Conservation (phyloP, 176 grass and related monocot genomes). For the Avena eriantha region DNA sequence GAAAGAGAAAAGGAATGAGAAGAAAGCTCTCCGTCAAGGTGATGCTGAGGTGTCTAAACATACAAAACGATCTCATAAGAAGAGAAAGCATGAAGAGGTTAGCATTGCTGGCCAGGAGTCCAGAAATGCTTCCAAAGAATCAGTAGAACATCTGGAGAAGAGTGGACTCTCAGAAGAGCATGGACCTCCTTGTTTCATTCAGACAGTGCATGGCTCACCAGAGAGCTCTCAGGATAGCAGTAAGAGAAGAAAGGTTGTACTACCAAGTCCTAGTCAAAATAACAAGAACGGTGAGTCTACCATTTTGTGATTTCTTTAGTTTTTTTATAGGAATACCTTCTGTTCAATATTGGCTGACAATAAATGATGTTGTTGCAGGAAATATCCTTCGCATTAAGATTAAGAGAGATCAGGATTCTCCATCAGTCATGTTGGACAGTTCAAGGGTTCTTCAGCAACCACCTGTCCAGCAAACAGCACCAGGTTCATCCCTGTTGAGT, state of each 20-base stretch:
- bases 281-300: constrained; percentile 48
- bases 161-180: constrained; percentile 75
- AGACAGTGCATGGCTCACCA: constrained; percentile 43
- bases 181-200: constrained; percentile 50
- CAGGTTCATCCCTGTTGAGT: constrained; percentile 19
- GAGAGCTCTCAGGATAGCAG: constrained; percentile 79
- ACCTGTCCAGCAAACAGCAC: constrained; percentile 1
- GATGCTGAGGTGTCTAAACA: constrained; percentile 55
- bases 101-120: constrained; percentile 2
- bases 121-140: background rate
- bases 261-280: constrained; percentile 51
- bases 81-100: constrained; percentile 59
- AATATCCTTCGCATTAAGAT: constrained; percentile 49
- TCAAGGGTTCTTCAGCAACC: constrained; percentile 12
- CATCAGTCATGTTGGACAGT: constrained; percentile 7
- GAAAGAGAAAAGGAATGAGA: constrained; percentile 56
- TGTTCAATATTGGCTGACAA: background rate
- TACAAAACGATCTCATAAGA: constrained; percentile 55
- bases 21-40: constrained; percentile 48
- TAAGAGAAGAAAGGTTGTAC: constrained; percentile 55
- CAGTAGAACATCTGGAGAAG: constrained; percentile 60
- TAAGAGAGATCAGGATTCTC: constrained; percentile 34
- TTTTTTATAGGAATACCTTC: background rate
- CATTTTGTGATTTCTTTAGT: background rate
- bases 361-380: constrained; percentile 29